Base-by-base conservation (phyloP, 371 early-diverging fungal genomes). In the Dinochytrium kinnereticum region DNA sequence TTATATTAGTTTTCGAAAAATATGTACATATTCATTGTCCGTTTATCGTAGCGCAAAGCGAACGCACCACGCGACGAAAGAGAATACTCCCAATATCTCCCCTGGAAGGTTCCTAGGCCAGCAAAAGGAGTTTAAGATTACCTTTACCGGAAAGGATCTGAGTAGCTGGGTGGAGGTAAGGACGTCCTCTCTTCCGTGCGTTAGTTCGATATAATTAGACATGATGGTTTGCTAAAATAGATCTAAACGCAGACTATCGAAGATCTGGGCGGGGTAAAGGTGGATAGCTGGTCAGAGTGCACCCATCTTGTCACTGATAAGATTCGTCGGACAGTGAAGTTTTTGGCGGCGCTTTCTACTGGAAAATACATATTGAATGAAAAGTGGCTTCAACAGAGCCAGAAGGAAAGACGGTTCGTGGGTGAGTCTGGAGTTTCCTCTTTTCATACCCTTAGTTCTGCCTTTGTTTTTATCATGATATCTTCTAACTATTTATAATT, bases 251-350 rank as follows among this genome's bases (percentile, higher is more conserved):
- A 79, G 75, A 77, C 76, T 64, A 75, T 83, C 1, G 59, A 61
- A 3, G 30, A 26, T 1, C 69, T 84, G 64, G 81, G 81, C 15
- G 84, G 80, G 21, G 44, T 30, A 7, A 53, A 64, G 24, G 84
- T 76, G 15, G 76, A 76, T 34, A 36, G 68, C 17, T 86, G 82
- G 82, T 37, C 51, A 21, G 78, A 85, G 28, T 82, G 85, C 70
- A 81, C 85, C 1, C 85, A 85, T 68, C 73, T 85, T 0, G 84
- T 86, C 30, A 84, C 85, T 24, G 83, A 83, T 59, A 51, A 71
- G 17, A 68, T 82, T 24, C 75, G 80, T 26, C 76, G 87, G 31
- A 86, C 87, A 15, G 81, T 81, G 33, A 86, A 86, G 66, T 84
- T 85, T 57, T 68, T 86, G 31, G 76, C 80, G 50, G 82, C 81